Evolutionary conservation across 2,329 filamentous ascomycete species (phyloP).

Genomic region (Fusarium tuaranense): DNA sequence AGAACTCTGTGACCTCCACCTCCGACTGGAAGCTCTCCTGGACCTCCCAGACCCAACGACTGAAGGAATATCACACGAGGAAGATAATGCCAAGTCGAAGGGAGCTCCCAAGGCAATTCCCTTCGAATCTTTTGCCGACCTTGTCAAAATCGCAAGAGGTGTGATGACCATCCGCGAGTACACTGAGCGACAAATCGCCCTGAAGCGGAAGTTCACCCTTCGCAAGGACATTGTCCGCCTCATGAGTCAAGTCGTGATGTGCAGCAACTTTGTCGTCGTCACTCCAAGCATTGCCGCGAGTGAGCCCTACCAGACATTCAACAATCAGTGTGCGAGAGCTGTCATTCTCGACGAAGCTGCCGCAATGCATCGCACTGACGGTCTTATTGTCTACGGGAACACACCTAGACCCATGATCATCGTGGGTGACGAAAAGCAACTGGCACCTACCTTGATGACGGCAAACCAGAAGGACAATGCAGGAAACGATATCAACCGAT

Average conservation of each 20-base stretch:
- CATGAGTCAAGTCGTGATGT: background rate
- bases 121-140: background rate
- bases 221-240: background rate
- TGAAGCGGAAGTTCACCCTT: background rate
- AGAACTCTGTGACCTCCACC: background rate
- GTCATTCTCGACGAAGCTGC: background rate
- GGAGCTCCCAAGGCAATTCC: background rate
- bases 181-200: background rate
- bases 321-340: background rate
- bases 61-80: background rate
- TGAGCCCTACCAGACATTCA: background rate
- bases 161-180: background rate
- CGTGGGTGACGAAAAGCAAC: background rate
- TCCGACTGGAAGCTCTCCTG: background rate
- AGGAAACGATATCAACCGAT: background rate
- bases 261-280: background rate
- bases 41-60: background rate
- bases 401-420: background rate
- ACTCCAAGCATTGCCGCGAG: background rate
- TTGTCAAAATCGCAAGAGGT: background rate
- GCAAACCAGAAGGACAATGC: background rate
- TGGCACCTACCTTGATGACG: background rate
- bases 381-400: background rate
- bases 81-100: background rate
- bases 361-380: background rate